Evolutionary conservation across 495 filamentous ascomycete genomes (phyloP).

Genomic region (Monascus purpureus): DNA sequence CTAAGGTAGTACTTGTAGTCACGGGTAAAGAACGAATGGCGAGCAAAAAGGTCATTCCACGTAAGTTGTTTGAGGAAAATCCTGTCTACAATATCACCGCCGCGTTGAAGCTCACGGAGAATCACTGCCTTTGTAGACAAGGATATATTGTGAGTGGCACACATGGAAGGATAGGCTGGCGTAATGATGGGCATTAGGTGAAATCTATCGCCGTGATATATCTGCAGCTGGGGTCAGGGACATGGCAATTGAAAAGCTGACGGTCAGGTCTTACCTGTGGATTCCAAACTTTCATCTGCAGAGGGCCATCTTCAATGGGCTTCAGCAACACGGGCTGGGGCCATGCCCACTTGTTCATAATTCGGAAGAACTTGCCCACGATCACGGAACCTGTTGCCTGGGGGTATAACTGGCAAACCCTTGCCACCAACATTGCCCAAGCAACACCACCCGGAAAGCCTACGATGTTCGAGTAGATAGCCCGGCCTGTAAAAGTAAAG

Average conservation of each 20-base stretch:
- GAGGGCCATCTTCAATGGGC: conserved; percentile 66
- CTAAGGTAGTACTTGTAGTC: conserved; percentile 92
- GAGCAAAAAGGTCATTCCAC: conserved; percentile 80
- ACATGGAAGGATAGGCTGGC: conserved; percentile 92
- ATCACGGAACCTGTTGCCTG: conserved; percentile 76
- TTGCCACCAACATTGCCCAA: conserved; percentile 92
- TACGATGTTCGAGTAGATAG: conserved; percentile 88
- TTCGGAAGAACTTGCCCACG: conserved; percentile 81
- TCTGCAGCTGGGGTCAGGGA: conserved; percentile 24
- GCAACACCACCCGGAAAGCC: conserved; percentile 95
- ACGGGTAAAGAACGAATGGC: conserved; percentile 81
- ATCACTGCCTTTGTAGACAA: conserved; percentile 75
- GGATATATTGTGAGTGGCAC: conserved; percentile 86
- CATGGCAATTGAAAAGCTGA: neutral
- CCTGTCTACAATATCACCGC: conserved; percentile 60
- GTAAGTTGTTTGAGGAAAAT: conserved; percentile 59
- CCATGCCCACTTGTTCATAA: conserved; percentile 89
- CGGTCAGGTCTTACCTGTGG: conserved; percentile 51
- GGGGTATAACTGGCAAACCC: conserved; percentile 95
- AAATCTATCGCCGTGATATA: conserved; percentile 64
- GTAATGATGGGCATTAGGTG: conserved; percentile 97
- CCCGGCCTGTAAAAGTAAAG: conserved; percentile 39
- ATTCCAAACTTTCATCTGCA: conserved; percentile 85
- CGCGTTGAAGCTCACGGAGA: conserved; percentile 66
- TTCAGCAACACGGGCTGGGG: conserved; percentile 83